These are phyloP conservation scores for Colletotrichum siamense DNA, from an alignment of 2,329 filamentous ascomycete species.

Conservation along the genomic window DNA sequence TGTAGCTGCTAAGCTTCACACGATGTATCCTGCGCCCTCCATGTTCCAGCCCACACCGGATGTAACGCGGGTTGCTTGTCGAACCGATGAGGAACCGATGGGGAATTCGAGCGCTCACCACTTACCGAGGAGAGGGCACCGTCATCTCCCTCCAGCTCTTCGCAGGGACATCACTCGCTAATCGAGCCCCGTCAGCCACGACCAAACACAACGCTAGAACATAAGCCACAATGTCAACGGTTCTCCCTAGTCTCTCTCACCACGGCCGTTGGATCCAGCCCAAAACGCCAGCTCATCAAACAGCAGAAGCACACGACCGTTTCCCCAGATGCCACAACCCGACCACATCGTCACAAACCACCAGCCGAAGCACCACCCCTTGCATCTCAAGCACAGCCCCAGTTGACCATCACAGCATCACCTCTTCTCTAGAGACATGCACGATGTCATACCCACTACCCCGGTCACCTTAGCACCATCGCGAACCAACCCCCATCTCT, in stretches of 20 bases:
- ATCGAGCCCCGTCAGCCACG: background rate
- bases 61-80: background rate
- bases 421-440: background rate
- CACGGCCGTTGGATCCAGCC: background rate
- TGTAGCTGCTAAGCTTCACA: background rate
- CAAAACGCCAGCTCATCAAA: background rate
- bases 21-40: background rate
- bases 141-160: background rate
- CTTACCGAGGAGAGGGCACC: background rate
- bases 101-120: background rate
- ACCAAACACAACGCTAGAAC: background rate
- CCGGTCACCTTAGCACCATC: background rate
- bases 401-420: background rate
- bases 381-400: background rate
- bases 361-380: background rate
- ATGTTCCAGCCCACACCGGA: background rate
- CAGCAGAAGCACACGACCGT: background rate
- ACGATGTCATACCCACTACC: slow-evolving; percentile 7
- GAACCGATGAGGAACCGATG: background rate
- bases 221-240: slow-evolving; percentile 15
- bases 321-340: background rate
- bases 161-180: background rate
- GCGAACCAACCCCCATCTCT: background rate
- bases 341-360: background rate
- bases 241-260: background rate